Evolutionary conservation across 2,329 filamentous ascomycete genomes (phyloP), one percentile per base, ranked within the genome.

Genomic region (Didymella pinodella): DNA sequence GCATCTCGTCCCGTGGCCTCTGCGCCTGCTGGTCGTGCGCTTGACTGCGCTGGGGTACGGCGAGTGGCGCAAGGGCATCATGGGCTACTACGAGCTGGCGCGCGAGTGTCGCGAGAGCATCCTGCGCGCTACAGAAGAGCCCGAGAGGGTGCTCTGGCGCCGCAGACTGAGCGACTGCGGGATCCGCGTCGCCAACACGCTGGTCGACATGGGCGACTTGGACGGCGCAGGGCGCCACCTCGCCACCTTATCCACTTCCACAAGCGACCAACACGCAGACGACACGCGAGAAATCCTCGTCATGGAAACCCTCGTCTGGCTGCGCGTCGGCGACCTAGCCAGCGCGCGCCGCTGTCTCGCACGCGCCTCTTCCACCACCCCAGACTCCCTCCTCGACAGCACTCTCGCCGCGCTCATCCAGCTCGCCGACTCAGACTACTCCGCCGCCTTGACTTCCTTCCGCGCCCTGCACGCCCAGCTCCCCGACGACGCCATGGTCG

Each of bases 81-180:
- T 95, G 83, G 91, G 90, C 44, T 92, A 96, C 74, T 96, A 97
- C 73, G 93, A 97, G 63, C 84, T 98, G 2, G 93, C 89, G 0
- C 80, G 90, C 8, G 92, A 96, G 75, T 92, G 91, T 2, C 83
- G 93, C 18, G 80, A 81, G 2, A 83, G 85, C 56, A 80, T 91
- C 5, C 77, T 54, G 47, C 73, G 56, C 28, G 70, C 76, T 66
- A 31, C 82, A 38, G 83, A 85, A 10, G 81, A 84, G 49, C 32
- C 54, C 0, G 82, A 86, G 0, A 85, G 86, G 22, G 80, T 83
- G 16, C 67, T 90, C 6, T 98, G 94, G 94, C 87, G 86, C 64
- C 78, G 79, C 0, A 80, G 94, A 26, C 82, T 98, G 0, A 80
- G 83, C 1, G 93, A 97, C 63, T 81, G 97, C 2, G 93, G 93